These are phyloP conservation scores for Calycina herbarum DNA, from an alignment of 2,329 filamentous ascomycete species.

Conservation along the genomic window DNA sequence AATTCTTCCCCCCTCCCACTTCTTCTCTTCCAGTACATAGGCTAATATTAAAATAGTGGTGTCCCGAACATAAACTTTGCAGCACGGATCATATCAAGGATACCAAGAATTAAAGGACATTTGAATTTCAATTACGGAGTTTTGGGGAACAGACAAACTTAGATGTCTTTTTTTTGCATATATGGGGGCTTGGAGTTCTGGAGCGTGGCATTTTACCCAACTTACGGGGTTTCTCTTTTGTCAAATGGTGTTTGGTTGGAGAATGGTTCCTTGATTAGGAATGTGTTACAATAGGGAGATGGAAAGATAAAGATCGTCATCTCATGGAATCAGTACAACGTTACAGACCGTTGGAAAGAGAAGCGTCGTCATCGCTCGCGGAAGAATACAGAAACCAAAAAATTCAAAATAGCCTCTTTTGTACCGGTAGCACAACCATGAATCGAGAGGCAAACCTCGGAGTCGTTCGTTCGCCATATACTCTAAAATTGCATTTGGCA, in stretches of 20 bases:
- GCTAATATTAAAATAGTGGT: constrained; percentile 20
- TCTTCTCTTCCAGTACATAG: neutral
- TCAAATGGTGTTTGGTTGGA: neutral
- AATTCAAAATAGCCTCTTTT: too few relatives aligned
- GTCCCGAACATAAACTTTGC: constrained; percentile 32
- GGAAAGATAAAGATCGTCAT: too few relatives aligned
- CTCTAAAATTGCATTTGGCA: too few relatives aligned
- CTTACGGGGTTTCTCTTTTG: too few relatives aligned
- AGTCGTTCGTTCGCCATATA: too few relatives aligned
- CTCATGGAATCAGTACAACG: too few relatives aligned
- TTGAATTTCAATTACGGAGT: neutral
- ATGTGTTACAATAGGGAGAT: too few relatives aligned
- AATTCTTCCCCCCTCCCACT: neutral
- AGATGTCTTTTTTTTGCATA: neutral
- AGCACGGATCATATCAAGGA: constrained; percentile 3
- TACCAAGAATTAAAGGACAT: neutral
- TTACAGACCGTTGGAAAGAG: too few relatives aligned
- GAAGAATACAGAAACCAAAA: too few relatives aligned
- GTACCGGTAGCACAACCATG: too few relatives aligned
- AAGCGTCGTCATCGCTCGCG: too few relatives aligned
- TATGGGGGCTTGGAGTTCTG: neutral
- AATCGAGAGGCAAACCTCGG: too few relatives aligned
- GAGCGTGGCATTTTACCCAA: neutral
- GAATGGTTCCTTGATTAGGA: neutral
- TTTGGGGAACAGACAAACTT: neutral